Evolutionary conservation across 192 early-diverging fungal species (phyloP), one percentile per base, ranked within the genome.

Genomic region (Phlyctochytrium arcticum): DNA sequence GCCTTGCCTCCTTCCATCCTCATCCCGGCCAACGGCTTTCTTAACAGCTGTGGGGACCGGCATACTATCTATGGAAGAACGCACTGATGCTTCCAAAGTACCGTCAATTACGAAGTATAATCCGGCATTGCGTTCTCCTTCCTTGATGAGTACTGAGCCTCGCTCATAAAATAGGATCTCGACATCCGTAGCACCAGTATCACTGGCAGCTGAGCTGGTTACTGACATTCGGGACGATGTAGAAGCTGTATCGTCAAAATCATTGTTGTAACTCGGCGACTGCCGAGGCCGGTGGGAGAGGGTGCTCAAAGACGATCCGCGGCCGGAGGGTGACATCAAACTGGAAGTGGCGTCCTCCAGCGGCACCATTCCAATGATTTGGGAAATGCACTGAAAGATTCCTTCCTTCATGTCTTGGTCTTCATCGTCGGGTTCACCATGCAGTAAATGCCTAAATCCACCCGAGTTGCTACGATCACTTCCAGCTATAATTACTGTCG

Each of bases 61-160:
- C 30, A 21, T 30, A 15, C 15, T 30, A 33, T 67, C 65, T 8
- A 26, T 12, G 33, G n/a, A 34, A 32, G 53, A 42, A 6, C 37
- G 61, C 47, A 89, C 86, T 5, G 80, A 82, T 3, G 85, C 90
- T 31, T 92, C 89, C 21, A 99, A 65, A 12, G 85, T 71, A 23
- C 97, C 97, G 69, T 96, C 93, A 68, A 99, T 86, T 4, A 97
- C 87, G 70, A 97, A 91, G 64, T 89, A 98, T 27, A 99, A 64
- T 3, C 97, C 97, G 10, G 82, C 75, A 24, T 83, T 83, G 7
- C 90, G 81, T 71, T 94, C 88, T 3, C 94, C 92, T 75, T 95
- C 91, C 46, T 87, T 78, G 23, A 94, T 81, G 15, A 99, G 72
- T 3, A 75, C 72, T 10, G 84, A 79, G 19, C 87, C 92, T 49